Base-by-base conservation (phyloP, 2,329 filamentous ascomycete genomes). In the Endothia cerciana region DNA sequence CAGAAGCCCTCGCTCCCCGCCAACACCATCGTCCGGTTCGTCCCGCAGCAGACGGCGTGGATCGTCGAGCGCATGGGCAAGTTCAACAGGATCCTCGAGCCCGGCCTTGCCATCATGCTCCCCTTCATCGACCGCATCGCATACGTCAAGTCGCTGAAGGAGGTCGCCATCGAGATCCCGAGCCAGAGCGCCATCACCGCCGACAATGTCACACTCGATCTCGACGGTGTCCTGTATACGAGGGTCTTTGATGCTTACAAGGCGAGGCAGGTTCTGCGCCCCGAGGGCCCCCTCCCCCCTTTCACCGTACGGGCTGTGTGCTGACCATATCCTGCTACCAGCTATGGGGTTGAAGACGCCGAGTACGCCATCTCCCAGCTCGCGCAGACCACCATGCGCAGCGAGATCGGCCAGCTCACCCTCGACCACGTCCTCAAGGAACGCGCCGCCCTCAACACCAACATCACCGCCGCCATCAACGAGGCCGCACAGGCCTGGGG, bases 21-120 rank as follows among this genome's bases (percentile, higher is more conserved):
- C 72, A 99, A 99, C 80, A 99, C 95, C 4, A 84, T 99, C 69
- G 84, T 99, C 73, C 92, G 94, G 68, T 99, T 98, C 79, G 95
- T 99, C 51, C 95, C 95, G n/a, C 95, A 99, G 80, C 95, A 99
- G 83, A 98, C 94, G 73, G 95, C 95, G 78, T 99, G 95, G 95
- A 94, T 99, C 67, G 95, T 99, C 65, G 95, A 99, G 86, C 94
- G 95, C 75, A 99, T 99, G 95, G 95, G 95, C 74, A 95, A 94
- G 80, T 99, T 97, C 82, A 91, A 92, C 80, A 87, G 94, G 68
- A 97, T 99, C 74, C 83, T 99, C 60, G 88, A 97, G 73, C 95
- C 95, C 3, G 95, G 95, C 65, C 83, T 99, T 69, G 94, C 95
- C 28, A 85, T 99, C 69, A 81, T 99, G 71, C 85, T 95, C 63